A percentile compares a stretch with the other conserved stretches of the same genome.
Conservation (phyloP, 2,329 filamentous ascomycete species). For the Fusarium vanettenii region DNA sequence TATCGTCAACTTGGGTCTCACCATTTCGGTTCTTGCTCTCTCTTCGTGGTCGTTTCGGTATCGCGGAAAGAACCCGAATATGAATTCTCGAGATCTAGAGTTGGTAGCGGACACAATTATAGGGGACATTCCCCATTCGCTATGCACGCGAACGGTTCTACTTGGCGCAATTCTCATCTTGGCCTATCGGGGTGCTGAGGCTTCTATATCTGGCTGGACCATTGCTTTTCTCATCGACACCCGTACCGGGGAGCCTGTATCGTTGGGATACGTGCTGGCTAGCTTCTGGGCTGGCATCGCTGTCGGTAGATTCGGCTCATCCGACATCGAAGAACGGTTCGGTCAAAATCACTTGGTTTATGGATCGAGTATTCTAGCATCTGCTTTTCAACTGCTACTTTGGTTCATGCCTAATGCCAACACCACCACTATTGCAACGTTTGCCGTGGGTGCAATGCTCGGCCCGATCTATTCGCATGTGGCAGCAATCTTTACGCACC, state of each 20-base stretch:
- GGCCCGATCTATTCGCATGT: neutral
- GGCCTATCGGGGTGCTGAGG: neutral
- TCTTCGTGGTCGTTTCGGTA: neutral
- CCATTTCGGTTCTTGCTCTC: neutral
- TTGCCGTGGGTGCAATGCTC: neutral
- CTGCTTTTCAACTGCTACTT: neutral
- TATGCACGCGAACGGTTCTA: neutral
- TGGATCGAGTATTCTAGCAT: neutral
- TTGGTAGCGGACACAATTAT: too few relatives aligned
- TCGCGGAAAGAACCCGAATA: neutral
- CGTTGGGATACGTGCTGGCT: neutral
- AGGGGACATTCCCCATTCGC: neutral
- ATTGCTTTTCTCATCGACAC: neutral
- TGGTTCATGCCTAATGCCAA: neutral
- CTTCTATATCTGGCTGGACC: neutral
- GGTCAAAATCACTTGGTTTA: neutral
- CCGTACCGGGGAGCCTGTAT: neutral
- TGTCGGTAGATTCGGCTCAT: neutral
- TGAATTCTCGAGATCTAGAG: neutral
- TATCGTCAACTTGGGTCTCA: neutral
- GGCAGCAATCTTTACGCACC: neutral
- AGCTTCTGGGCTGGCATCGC: neutral
- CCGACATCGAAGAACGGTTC: too few relatives aligned
- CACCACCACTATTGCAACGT: neutral
- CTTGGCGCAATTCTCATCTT: neutral